A percentile compares a stretch with the other conserved stretches of the same genome.
Conservation (phyloP, 768 basidiomycete species). For the Gloeophyllum trabeum region DNA sequence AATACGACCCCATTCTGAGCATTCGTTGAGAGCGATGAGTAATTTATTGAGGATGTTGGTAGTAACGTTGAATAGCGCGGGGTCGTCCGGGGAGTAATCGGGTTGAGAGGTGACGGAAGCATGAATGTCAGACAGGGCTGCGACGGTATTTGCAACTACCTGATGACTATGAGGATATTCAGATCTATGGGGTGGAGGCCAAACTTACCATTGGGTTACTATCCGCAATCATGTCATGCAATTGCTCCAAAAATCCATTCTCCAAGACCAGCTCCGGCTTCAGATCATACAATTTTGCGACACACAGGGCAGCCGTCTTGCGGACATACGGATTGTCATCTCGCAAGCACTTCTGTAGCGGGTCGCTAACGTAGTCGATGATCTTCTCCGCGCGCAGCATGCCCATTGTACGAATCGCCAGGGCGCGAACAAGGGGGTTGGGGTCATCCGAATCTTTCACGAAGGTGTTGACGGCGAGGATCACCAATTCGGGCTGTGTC, state of each 20-base stretch:
- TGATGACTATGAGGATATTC: too few relatives aligned
- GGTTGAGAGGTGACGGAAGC: conserved; percentile 48
- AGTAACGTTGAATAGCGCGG: conserved; percentile 77
- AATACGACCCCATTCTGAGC: conserved; percentile 98
- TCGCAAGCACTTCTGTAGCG: conserved; percentile 79
- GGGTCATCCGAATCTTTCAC: conserved; percentile 96
- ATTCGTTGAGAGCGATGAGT: conserved; percentile 92
- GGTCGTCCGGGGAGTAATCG: conserved; percentile 42
- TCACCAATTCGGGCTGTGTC: conserved; percentile 97
- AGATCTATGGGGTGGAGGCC: neutral
- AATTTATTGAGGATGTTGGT: conserved; percentile 75
- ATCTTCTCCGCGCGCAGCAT: conserved; percentile 97
- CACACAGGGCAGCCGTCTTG: conserved; percentile 94
- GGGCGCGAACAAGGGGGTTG: conserved; percentile 91
- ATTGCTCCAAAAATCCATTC: conserved; percentile 82
- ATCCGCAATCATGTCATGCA: conserved; percentile 91
- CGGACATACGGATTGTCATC: conserved; percentile 98
- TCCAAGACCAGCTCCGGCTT: conserved; percentile 93
- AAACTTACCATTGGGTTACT: conserved; percentile 89
- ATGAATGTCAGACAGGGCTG: conserved; percentile 90
- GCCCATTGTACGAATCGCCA: conserved; percentile 97
- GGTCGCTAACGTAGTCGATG: conserved; percentile 96
- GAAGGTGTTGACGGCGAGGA: conserved; percentile 97
- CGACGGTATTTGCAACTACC: conserved; percentile 96
- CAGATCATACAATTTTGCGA: conserved; percentile 95